Evolutionary conservation across 805 yeast genomes (phyloP).

Genomic region (Nadsonia fulvescens): DNA sequence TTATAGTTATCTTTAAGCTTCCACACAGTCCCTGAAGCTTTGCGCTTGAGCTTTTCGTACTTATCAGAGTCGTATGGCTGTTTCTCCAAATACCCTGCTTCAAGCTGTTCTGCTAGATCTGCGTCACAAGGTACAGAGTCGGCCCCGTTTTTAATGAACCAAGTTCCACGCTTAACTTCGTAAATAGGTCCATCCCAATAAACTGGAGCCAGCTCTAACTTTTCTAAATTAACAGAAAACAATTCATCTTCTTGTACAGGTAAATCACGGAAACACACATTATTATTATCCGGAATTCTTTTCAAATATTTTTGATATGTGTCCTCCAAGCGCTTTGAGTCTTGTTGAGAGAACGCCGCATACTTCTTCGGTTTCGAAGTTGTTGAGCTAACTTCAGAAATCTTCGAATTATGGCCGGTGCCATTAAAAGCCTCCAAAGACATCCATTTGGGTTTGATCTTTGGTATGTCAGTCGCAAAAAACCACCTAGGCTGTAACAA

Average conservation of each 20-base stretch:
- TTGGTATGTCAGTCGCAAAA: slow-evolving; percentile 67
- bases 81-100: slow-evolving; percentile 29
- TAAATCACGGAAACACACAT: too few species aligned
- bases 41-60: too few species aligned
- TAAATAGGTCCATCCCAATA: slow-evolving; percentile 83
- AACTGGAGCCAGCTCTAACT: slow-evolving; percentile 41
- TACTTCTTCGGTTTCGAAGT: slow-evolving; percentile 39
- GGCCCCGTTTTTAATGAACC: slow-evolving; percentile 47
- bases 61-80: slow-evolving; percentile 25
- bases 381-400: not conserved
- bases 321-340: slow-evolving; percentile 42
- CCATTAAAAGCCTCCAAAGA: slow-evolving; percentile 3
- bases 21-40: too few species aligned
- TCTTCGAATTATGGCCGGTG: slow-evolving; percentile 14
- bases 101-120: slow-evolving; percentile 37
- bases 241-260: slow-evolving; percentile 69
- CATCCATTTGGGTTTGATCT: slow-evolving; percentile 43
- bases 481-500: slow-evolving; percentile 34
- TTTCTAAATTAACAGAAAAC: slow-evolving; percentile 47
- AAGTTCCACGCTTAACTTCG: slow-evolving; percentile 67
- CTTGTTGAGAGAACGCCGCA: slow-evolving; percentile 46
- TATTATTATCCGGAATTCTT: slow-evolving; percentile 1
- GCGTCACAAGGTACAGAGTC: slow-evolving; percentile 30
- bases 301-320: slow-evolving; percentile 20
- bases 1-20: slow-evolving; percentile 6